Percentiles rank a stretch among this genome's conserved stretches.
phyloP scores from a whole-genome alignment of 2,329 filamentous ascomycete genomes.

The Aspergillus fijiensis region DNA sequence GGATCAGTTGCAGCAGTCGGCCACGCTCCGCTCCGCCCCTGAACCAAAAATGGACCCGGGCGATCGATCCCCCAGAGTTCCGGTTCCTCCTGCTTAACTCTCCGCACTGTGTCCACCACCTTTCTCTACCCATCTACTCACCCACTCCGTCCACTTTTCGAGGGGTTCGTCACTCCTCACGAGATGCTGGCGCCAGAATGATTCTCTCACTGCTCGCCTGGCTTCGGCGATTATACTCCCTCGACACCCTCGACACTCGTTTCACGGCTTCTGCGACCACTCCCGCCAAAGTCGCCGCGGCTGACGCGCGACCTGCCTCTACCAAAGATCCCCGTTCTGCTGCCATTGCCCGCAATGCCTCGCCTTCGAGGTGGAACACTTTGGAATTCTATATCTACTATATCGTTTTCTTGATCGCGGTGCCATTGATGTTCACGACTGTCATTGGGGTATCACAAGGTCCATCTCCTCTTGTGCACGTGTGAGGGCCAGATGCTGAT shows the following conservation, averaged over 20 bases:
- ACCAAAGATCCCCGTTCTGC: conserved; percentile 38
- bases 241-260: conserved; percentile 68
- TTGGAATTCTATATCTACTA: conserved; percentile 84
- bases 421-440: conserved; percentile 91
- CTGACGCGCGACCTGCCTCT: conserved; percentile 50
- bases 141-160: conserved; percentile 10
- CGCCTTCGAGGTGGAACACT: conserved; percentile 77
- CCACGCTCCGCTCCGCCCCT: conserved; percentile 18
- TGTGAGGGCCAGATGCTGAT: conserved; percentile 15
- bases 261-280: conserved; percentile 70
- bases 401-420: conserved; percentile 60
- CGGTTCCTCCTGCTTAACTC: not conserved
- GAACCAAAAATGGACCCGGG: conserved; percentile 17
- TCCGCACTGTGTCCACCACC: conserved; percentile 11
- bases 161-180: conserved; percentile 11
- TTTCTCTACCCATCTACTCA: not conserved
- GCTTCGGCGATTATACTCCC: conserved; percentile 58
- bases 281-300: conserved; percentile 60
- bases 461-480: conserved; percentile 43
- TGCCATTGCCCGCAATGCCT: conserved; percentile 48
- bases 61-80: conserved; percentile 4
- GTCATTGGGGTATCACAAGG: conserved; percentile 81
- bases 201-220: conserved; percentile 44
- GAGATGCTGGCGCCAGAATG: conserved; percentile 43
- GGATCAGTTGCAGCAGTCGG: not conserved